Conservation (phyloP, 331 rosid species). For the Acacia concinna region DNA sequence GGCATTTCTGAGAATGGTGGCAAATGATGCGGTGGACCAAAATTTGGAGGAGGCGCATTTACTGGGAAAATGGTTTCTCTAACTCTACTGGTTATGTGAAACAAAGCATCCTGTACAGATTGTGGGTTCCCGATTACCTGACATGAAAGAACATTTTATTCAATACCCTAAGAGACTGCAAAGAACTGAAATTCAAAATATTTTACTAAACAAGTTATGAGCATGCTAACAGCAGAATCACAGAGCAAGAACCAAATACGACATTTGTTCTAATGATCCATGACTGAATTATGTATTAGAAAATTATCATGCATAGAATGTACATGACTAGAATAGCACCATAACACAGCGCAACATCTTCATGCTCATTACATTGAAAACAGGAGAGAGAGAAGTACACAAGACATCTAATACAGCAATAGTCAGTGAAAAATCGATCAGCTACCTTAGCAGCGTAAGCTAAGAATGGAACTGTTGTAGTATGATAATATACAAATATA, state of each 20-base stretch:
- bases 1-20: slow-evolving; percentile 70
- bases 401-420: not conserved
- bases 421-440: not conserved
- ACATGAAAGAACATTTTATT: slow-evolving; percentile 27
- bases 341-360: not conserved
- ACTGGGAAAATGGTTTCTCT: slow-evolving; percentile 78
- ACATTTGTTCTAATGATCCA: not conserved
- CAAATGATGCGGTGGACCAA: slow-evolving; percentile 50
- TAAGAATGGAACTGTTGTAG: slow-evolving; percentile 5
- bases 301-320: slow-evolving; percentile 8
- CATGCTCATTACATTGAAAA: not conserved
- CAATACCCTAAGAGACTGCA: slow-evolving; percentile 2
- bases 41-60: slow-evolving; percentile 62
- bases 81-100: slow-evolving; percentile 72
- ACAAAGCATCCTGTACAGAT: slow-evolving; percentile 87
- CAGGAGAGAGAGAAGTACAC: not conserved
- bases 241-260: not conserved
- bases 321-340: not conserved
- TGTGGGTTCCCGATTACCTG: slow-evolving; percentile 75
- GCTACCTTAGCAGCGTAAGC: not conserved
- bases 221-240: not conserved
- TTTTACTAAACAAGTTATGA: not conserved
- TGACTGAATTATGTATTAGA: not conserved
- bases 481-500: not conserved
- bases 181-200: slow-evolving; percentile 17